phyloP scores from a whole-genome alignment of 2,329 filamentous ascomycete genomes.

The Sclerotiophoma versabilis region DNA sequence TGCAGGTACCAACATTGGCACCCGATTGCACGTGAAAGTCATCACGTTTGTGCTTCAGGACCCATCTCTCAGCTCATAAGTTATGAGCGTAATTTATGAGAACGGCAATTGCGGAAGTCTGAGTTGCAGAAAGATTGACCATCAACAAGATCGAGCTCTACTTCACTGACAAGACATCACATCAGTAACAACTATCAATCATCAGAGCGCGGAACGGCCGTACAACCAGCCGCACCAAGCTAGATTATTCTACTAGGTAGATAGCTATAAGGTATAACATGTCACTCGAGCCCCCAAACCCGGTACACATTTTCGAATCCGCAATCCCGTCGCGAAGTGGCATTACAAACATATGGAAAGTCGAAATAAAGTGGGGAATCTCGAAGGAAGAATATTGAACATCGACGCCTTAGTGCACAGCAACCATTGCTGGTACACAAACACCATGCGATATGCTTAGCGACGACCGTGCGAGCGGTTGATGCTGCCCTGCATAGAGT shows the following conservation, averaged over 20 bases:
- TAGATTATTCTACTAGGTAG: slow-evolving; percentile 21
- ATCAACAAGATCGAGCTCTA: not conserved
- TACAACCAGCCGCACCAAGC: slow-evolving; percentile 12
- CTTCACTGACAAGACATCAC: not conserved
- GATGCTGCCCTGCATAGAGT: slow-evolving; percentile 87
- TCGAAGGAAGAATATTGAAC: slow-evolving; percentile 43
- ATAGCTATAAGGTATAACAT: slow-evolving; percentile 17
- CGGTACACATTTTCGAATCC: slow-evolving; percentile 19
- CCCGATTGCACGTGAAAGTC: slow-evolving; percentile 6
- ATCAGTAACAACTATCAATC: not conserved
- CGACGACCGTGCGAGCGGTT: slow-evolving; percentile 92
- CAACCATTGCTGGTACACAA: slow-evolving; percentile 20
- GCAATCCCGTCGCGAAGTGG: slow-evolving; percentile 39
- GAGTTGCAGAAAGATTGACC: too few species aligned
- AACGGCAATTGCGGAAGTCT: too few species aligned
- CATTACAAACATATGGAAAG: slow-evolving; percentile 51
- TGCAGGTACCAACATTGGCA: slow-evolving; percentile 25
- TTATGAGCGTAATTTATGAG: too few species aligned
- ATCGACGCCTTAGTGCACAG: slow-evolving; percentile 25
- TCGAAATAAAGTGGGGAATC: slow-evolving; percentile 51
- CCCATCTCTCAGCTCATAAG: too few species aligned
- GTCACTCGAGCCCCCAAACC: slow-evolving; percentile 17
- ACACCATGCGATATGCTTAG: slow-evolving; percentile 56
- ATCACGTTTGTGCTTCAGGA: not conserved
- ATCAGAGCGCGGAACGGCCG: slow-evolving; percentile 4